Percentiles rank a stretch among this genome's conserved stretches.
Conservation (phyloP, 2,329 filamentous ascomycete genomes). For the Hyphodiscus sp. region DNA sequence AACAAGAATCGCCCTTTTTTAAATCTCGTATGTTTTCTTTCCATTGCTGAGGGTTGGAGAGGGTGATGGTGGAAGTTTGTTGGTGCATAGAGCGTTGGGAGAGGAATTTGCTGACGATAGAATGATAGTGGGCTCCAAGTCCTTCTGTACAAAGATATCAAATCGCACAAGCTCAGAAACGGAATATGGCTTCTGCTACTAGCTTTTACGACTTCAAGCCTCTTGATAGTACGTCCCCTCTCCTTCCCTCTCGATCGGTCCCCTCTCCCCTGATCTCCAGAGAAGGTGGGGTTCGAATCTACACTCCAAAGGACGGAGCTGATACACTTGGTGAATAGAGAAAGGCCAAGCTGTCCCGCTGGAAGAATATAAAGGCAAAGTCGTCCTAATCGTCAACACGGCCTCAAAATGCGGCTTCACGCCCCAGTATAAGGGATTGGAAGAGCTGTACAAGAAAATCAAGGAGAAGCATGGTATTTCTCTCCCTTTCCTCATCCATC, state of each 20-base stretch:
- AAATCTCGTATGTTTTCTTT: constrained; percentile 1
- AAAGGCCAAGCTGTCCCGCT: constrained; percentile 68
- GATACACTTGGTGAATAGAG: constrained; percentile 41
- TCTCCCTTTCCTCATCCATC: constrained; percentile 29
- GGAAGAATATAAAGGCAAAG: constrained; percentile 74
- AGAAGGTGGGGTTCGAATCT: neutral
- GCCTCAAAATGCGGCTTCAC: constrained; percentile 99
- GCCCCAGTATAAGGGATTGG: constrained; percentile 85
- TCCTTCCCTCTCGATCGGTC: neutral
- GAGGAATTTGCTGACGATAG: neutral
- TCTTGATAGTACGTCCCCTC: constrained; percentile 60
- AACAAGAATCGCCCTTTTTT: constrained; percentile 2
- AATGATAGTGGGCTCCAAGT: neutral
- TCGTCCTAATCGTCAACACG: constrained; percentile 94
- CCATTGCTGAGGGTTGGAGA: neutral
- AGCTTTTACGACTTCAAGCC: constrained; percentile 80
- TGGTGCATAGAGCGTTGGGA: neutral
- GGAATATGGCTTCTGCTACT: constrained; percentile 59
- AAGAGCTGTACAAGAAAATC: constrained; percentile 79
- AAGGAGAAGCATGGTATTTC: constrained; percentile 47
- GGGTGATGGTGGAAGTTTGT: too few relatives aligned
- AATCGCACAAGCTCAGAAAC: neutral
- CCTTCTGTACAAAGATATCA: constrained; percentile 2
- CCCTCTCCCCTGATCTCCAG: too few relatives aligned
- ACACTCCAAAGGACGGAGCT: neutral